phyloP scores from a whole-genome alignment of 768 basidiomycete genomes.

The Auriculariales sp. region DNA sequence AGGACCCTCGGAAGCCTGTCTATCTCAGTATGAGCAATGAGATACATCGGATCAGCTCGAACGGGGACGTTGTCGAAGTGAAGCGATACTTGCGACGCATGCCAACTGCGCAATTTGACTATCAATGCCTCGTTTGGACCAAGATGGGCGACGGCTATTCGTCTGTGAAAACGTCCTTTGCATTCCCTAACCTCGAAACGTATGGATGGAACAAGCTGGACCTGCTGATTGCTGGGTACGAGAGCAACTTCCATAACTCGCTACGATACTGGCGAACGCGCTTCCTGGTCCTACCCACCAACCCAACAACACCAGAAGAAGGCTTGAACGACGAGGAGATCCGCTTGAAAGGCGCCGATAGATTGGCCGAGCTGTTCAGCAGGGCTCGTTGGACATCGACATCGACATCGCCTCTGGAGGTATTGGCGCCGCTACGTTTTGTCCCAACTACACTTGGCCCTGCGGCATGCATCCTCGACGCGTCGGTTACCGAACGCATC shows the following conservation, averaged over 20 bases:
- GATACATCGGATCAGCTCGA: constrained; percentile 85
- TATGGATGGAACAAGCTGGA: constrained; percentile 86
- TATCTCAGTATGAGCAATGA: constrained; percentile 93
- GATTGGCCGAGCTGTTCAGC: constrained; percentile 77
- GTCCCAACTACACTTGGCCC: constrained; percentile 78
- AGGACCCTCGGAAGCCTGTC: constrained; percentile 40
- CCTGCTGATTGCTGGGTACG: constrained; percentile 74
- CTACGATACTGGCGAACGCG: constrained; percentile 89
- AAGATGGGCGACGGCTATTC: constrained; percentile 80
- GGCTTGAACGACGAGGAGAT: constrained; percentile 75
- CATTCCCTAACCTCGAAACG: constrained; percentile 63
- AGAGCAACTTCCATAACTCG: constrained; percentile 65
- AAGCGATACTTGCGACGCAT: constrained; percentile 69
- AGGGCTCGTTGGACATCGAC: constrained; percentile 61
- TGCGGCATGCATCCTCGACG: constrained; percentile 64
- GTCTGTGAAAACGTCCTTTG: constrained; percentile 58
- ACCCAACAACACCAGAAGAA: constrained; percentile 48
- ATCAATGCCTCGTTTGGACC: constrained; percentile 90
- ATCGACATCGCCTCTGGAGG: constrained; percentile 6
- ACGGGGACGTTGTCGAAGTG: constrained; percentile 81
- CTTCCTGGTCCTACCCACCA: constrained; percentile 82
- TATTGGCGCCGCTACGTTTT: constrained; percentile 48
- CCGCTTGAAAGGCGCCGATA: constrained; percentile 78
- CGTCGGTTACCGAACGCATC: constrained; percentile 60
- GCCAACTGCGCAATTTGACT: constrained; percentile 48